Base-by-base conservation (phyloP, 108 stramenopile genomes). In the Skeletonema costatum region DNA sequence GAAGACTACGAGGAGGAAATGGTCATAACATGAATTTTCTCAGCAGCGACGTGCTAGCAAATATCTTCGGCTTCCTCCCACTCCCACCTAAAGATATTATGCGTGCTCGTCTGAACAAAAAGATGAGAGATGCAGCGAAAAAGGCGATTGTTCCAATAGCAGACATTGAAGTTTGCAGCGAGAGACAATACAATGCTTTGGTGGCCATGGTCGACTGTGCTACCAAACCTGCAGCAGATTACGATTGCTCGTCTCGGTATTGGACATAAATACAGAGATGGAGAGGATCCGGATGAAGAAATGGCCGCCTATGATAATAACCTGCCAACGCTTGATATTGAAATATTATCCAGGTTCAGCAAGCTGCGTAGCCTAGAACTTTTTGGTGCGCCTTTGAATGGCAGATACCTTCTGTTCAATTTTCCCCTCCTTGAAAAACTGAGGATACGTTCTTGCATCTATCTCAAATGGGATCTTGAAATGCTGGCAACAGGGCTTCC, bases 111-210 rank as follows among this genome's bases (percentile, higher is more conserved):
- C 25, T 25, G 25, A 59, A 53, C 48, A 17, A 12, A 21, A 31
- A 38, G 4, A 12, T 9, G 32, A 70, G n/a, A n/a, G 69, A 70
- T 2, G 69, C 53, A 6, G 30, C 69, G 0, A 70, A 5, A 2
- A 19, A 29, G 53, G 58, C 69, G 0, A 17, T 38, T 6, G 69
- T 70, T 31, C 66, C 66, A 38, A 46, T n/a, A n/a, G n/a, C n/a
- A n/a, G n/a, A n/a, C n/a, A n/a, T n/a, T n/a, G n/a, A n/a, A n/a
- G n/a, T n/a, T n/a, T n/a, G n/a, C n/a, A n/a, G n/a, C n/a, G n/a
- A n/a, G n/a, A n/a, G n/a, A n/a, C n/a, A n/a, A 67, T 67, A 67
- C 66, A 5, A 67, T 38, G 66, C 66, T 5, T 3, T 67, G 66
- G 16, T 0, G 0, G 35, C 12, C 41, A 67, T 67, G 66, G 66